phyloP scores from a whole-genome alignment of 345 rosid species.

The Corymbia maculata region DNA sequence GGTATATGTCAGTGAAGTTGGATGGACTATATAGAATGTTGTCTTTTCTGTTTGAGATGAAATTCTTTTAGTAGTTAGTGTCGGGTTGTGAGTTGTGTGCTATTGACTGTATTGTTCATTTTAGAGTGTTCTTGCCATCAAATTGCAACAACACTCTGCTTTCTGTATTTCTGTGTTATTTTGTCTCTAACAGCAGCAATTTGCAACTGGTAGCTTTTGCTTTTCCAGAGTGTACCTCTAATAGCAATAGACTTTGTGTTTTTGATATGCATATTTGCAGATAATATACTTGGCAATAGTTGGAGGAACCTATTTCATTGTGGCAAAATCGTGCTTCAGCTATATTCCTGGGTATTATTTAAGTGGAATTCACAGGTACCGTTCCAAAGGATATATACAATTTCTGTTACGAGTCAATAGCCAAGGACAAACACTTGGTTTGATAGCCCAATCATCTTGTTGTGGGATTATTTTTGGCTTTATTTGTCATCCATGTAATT shows the following conservation, averaged over 20 bases:
- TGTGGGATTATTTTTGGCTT: neutral
- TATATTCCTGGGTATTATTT: slow-evolving; percentile 88
- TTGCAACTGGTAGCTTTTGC: neutral
- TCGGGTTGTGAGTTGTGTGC: neutral
- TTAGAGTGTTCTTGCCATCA: neutral
- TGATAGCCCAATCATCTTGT: neutral
- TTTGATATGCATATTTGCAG: slow-evolving; percentile 24
- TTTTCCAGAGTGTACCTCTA: neutral
- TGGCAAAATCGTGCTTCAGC: slow-evolving; percentile 46
- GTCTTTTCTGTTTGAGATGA: neutral
- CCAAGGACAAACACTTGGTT: neutral
- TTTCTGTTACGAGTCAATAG: neutral
- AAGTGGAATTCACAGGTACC: slow-evolving; percentile 69
- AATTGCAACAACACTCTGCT: neutral
- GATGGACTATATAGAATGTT: neutral
- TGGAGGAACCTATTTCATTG: slow-evolving; percentile 56
- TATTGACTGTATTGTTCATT: neutral
- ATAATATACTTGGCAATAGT: slow-evolving; percentile 61
- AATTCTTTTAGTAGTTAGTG: neutral
- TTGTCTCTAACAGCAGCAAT: neutral
- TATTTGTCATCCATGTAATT: neutral
- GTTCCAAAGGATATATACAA: neutral
- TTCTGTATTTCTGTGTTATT: neutral
- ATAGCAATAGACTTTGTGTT: neutral
- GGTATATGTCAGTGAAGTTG: neutral